A percentile compares a stretch with the other conserved stretches of the same genome.
Evolutionary conservation across 1,284 basidiomycete genomes (phyloP).

Genomic region (Singerocomus rubriflavus): DNA sequence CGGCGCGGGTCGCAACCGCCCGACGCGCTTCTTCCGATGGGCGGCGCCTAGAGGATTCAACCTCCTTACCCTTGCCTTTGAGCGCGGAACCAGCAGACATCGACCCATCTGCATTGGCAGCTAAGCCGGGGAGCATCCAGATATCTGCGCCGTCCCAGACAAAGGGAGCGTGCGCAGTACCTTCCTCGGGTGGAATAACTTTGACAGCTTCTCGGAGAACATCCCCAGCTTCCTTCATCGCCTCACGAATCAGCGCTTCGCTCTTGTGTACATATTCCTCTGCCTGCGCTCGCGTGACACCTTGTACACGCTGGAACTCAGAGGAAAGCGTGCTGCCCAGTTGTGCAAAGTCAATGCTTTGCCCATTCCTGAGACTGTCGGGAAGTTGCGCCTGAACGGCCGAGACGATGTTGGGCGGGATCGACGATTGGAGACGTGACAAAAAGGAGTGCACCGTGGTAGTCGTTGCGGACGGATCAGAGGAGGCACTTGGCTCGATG

Average conservation of each 20-base stretch:
- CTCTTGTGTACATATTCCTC: conserved; percentile 83
- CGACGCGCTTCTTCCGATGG: conserved; percentile 43
- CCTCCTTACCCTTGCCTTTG: conserved; percentile 47
- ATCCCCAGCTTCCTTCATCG: conserved; percentile 69
- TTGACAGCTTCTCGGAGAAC: conserved; percentile 84
- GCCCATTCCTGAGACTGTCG: conserved; percentile 59
- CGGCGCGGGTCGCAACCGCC: conserved; percentile 71
- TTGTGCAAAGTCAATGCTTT: conserved; percentile 64
- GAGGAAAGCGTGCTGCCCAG: conserved; percentile 61
- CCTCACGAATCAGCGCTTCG: conserved; percentile 69
- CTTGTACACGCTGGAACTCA: conserved; percentile 74
- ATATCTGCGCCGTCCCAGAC: conserved; percentile 83
- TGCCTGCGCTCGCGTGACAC: conserved; percentile 69
- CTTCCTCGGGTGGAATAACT: conserved; percentile 77
- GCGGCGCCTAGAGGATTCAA: conserved; percentile 27
- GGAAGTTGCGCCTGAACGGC: conserved; percentile 67
- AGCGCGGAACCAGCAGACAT: conserved; percentile 11
- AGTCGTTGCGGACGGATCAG: conserved; percentile 26
- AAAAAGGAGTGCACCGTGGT: conserved; percentile 51
- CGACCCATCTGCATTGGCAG: conserved; percentile 28
- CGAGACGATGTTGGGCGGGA: conserved; percentile 70
- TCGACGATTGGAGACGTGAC: conserved; percentile 65
- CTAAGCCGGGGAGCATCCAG: conserved; percentile 58
- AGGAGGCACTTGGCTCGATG: conserved; percentile 12
- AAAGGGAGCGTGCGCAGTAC: conserved; percentile 35